phyloP scores from a whole-genome alignment of 306 rosid species.

The Crotalaria pallida region DNA sequence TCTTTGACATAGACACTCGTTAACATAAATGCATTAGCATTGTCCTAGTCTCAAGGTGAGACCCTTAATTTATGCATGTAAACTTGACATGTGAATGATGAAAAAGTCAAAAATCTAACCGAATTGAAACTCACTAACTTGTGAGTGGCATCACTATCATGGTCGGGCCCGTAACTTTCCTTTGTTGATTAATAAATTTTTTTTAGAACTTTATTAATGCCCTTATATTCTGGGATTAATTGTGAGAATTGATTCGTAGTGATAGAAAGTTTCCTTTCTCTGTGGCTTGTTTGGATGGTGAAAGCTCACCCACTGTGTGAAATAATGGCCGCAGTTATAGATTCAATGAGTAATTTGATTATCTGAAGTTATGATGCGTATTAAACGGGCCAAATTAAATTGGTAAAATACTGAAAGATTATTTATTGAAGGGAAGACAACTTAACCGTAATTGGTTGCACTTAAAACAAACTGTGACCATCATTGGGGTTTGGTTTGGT shows the following conservation, averaged over 20 bases:
- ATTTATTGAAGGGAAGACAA: not conserved
- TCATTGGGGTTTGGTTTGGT: no score
- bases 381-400: not conserved
- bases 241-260: not conserved
- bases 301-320: slow-evolving; percentile 27
- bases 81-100: slow-evolving; percentile 7
- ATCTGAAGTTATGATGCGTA: not conserved
- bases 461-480: not conserved
- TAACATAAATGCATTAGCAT: not conserved
- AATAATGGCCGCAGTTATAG: slow-evolving; percentile 24
- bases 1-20: no score
- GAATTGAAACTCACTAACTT: no score
- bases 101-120: no score
- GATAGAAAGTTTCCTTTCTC: not conserved
- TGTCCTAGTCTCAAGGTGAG: not conserved
- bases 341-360: slow-evolving; percentile 7
- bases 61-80: not conserved
- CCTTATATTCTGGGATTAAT: slow-evolving; percentile 21
- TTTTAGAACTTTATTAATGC: slow-evolving; percentile 16
- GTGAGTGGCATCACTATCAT: not conserved
- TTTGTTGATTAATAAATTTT: slow-evolving; percentile 10
- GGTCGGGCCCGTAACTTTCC: slow-evolving; percentile 2
- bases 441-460: not conserved
- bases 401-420: no score
- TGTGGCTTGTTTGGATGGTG: slow-evolving; percentile 19